Evolutionary conservation across 352 stramenopile species (phyloP).

Genomic region (Globisporangium camurandrum): DNA sequence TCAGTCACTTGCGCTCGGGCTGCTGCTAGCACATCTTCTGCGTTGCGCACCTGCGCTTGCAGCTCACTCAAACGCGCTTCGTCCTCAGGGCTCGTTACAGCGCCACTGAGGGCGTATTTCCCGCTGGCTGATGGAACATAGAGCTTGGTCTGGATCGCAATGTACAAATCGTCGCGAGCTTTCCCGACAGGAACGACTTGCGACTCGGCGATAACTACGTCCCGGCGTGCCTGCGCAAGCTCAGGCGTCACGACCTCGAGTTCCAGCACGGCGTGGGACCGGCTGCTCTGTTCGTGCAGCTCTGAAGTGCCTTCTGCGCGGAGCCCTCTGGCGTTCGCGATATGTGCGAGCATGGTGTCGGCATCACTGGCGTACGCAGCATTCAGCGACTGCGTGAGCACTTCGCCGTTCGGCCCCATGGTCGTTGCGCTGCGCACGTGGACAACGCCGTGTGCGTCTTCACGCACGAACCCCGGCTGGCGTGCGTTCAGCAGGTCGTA

Average conservation of each 20-base stretch:
- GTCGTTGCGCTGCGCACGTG: conserved; percentile 46
- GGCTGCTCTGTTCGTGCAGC: conserved; percentile 39
- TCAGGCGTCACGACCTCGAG: conserved; percentile 40
- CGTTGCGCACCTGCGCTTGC: conserved; percentile 12
- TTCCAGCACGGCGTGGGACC: conserved; percentile 42
- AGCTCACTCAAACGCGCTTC: conserved; percentile 15
- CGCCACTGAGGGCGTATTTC: conserved; percentile 17
- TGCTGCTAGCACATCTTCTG: conserved; percentile 13
- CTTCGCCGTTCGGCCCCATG: conserved; percentile 28
- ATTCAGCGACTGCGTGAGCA: conserved; percentile 33
- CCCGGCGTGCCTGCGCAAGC: conserved; percentile 23
- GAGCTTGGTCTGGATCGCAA: conserved; percentile 34
- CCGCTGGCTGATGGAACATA: conserved; percentile 20
- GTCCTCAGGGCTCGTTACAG: conserved; percentile 14
- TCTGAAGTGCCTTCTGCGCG: conserved; percentile 41
- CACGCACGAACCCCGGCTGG: conserved; percentile 33
- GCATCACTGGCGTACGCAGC: conserved; percentile 21
- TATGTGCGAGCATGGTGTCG: conserved; percentile 16
- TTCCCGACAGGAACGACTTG: conserved; percentile 36
- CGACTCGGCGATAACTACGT: conserved; percentile 23
- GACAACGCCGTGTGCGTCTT: conserved; percentile 32
- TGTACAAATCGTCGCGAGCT: conserved; percentile 38
- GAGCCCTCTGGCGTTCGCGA: conserved; percentile 12
- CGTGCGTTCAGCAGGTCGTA: conserved; percentile 43
- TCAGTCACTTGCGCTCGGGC: conserved; percentile 13